Percentiles rank a stretch among this genome's conserved stretches.
Evolutionary conservation across 331 rosid species (phyloP).

Genomic region (Dryas integrifolia): DNA sequence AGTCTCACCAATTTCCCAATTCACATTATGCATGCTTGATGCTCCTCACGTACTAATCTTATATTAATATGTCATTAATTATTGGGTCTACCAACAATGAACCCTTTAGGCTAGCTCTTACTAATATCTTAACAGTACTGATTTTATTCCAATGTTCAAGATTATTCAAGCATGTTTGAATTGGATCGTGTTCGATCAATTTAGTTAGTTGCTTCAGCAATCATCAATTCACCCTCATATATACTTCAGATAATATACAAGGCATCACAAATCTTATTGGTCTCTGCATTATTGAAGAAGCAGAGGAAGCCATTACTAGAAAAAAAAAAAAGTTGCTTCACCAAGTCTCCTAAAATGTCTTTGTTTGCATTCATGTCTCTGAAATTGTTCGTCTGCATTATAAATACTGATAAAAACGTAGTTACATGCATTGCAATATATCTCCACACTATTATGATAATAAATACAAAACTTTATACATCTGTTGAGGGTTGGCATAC

Average conservation of each 20-base stretch:
- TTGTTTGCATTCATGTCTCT: no score
- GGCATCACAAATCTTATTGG: background rate
- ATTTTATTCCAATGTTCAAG: conserved; percentile 8
- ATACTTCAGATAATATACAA: background rate
- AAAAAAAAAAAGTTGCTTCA: no score
- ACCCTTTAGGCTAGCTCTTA: conserved; percentile 3
- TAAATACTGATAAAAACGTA: no score
- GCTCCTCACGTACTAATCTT: conserved; percentile 49
- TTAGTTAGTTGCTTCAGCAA: background rate
- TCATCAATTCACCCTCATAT: background rate
- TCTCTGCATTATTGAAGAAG: no score
- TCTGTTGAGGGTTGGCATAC: no score
- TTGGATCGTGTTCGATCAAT: background rate
- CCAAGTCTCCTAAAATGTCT: no score
- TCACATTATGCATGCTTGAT: conserved; percentile 23
- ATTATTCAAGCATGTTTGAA: background rate
- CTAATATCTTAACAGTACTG: background rate
- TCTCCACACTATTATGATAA: no score
- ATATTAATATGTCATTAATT: conserved; percentile 37
- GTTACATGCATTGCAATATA: no score
- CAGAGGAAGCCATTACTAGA: no score
- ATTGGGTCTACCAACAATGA: conserved; percentile 47
- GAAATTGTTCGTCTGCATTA: no score
- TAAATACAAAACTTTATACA: no score
- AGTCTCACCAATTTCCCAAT: conserved; percentile 10